Evolutionary conservation across 805 yeast species (phyloP).

Genomic region (Ogataea saltuana): DNA sequence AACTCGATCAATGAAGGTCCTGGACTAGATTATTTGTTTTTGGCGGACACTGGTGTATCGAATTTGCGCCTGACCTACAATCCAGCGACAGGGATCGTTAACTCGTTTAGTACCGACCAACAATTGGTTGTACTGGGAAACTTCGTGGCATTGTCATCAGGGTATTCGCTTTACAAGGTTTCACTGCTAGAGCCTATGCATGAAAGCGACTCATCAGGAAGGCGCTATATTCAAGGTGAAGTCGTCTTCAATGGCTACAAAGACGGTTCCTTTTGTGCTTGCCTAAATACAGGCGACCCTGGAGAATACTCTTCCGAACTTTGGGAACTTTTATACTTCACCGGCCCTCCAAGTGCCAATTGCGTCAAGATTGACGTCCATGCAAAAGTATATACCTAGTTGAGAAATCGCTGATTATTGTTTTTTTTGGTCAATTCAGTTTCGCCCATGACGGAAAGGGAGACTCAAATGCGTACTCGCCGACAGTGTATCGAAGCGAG

Average conservation of each 20-base stretch:
- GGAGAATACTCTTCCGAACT: conserved; percentile 35
- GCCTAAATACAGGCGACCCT: conserved; percentile 42
- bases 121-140: conserved; percentile 16
- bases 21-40: conserved; percentile 21
- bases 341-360: conserved; percentile 8
- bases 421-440: not conserved
- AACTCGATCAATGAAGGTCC: conserved; percentile 22
- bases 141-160: conserved; percentile 14
- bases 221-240: conserved; percentile 15
- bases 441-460: conserved; percentile 9
- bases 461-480: conserved; percentile 12
- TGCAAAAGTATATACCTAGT: conserved; percentile 11
- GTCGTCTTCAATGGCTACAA: conserved; percentile 11
- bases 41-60: conserved; percentile 14
- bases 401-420: not conserved
- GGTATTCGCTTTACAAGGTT: conserved; percentile 11
- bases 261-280: conserved; percentile 36
- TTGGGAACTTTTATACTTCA: conserved; percentile 30
- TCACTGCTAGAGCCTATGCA: conserved; percentile 6
- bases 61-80: conserved; percentile 16
- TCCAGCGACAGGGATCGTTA: conserved; percentile 6
- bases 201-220: conserved; percentile 1
- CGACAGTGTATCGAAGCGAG: conserved; percentile 39
- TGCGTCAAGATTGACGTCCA: conserved; percentile 13
- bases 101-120: conserved; percentile 11